phyloP scores from a whole-genome alignment of 1,139 yeast species.

The Hyphopichia fennica region DNA sequence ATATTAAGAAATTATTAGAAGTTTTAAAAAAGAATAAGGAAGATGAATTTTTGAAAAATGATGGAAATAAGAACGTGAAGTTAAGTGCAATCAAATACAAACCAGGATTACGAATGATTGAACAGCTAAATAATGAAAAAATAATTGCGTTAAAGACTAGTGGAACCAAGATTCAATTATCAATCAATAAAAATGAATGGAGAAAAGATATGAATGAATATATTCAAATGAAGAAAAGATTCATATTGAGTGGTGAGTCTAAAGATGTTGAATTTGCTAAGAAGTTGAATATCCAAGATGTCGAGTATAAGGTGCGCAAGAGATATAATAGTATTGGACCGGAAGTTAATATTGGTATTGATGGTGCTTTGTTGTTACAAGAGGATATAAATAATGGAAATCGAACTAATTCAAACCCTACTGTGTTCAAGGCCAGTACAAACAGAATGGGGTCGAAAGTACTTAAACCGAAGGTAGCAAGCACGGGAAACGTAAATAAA shows the following conservation, averaged over 20 bases:
- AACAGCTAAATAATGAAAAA: constrained; percentile 21
- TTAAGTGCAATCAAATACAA: constrained; percentile 16
- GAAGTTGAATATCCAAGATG: neutral
- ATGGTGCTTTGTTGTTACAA: constrained; percentile 21
- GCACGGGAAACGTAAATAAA: neutral
- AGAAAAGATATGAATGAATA: constrained; percentile 18
- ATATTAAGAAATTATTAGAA: constrained; percentile 54
- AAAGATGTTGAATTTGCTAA: neutral
- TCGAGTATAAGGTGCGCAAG: neutral
- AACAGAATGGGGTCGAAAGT: neutral
- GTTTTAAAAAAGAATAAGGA: constrained; percentile 21
- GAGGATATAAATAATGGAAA: no score
- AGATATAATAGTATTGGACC: neutral
- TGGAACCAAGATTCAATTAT: constrained; percentile 30
- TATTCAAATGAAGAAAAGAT: constrained; percentile 11
- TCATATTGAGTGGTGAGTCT: neutral
- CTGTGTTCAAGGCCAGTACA: constrained; percentile 4
- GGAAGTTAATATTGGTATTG: constrained; percentile 21
- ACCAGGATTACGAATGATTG: constrained; percentile 24
- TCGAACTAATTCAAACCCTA: neutral
- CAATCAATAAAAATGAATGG: constrained; percentile 27
- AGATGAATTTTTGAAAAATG: constrained; percentile 5
- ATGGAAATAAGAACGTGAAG: constrained; percentile 2
- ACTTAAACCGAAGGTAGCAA: neutral
- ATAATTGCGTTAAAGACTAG: constrained; percentile 17